Base-by-base conservation (phyloP, 2,329 filamentous ascomycete species). In the Venturiaceae sp. region DNA sequence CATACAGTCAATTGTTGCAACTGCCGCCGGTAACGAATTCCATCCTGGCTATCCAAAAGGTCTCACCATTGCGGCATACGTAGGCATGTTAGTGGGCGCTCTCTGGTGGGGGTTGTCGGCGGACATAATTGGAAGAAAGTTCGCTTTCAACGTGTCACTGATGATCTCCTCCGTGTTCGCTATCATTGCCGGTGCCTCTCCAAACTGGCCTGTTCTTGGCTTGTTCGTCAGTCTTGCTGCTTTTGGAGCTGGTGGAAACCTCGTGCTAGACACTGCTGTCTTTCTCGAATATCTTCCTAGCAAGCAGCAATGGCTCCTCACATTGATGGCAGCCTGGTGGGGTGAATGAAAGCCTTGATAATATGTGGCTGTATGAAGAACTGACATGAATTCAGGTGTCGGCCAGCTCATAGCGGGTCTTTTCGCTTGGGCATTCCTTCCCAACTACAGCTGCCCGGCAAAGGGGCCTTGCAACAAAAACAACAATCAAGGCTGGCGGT, bases 101-200 rank as follows among this genome's bases (percentile, higher is more conserved):
- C 67, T 87, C 28, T 87, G 88, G 70, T 89, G 85, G 85, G 85
- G 85, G 1, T 70, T 86, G 13, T 46, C 50, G 19, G 53, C 53
- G 23, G 86, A 89, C 65, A 77, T 88, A 34, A 83, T 88, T 61
- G 86, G 85, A 5, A 77, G 86, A 46, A 80, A 81, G 62, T 82
- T 81, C 63, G 85, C 86, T 5, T 90, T 89, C 73, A 88, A 88
- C 64, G 71, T 82, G 23, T 83, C 82, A 2, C 74, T 88, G 11
- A 78, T 88, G 64, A 75, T 87, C 59, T 84, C 80, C 65, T 80
- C 82, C 3, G 67, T 82, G 5, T 83, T 85, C 53, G 80, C 79
- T 32, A 81, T 88, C 57, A 72, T 87, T 0, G 86, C 85, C 0
- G 87, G 86, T 3, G 83, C 81, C 1, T 79, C 82, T 60, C 86